Evolutionary conservation across 2,329 filamentous ascomycete species (phyloP).

Genomic region (Apiospora aurea): DNA sequence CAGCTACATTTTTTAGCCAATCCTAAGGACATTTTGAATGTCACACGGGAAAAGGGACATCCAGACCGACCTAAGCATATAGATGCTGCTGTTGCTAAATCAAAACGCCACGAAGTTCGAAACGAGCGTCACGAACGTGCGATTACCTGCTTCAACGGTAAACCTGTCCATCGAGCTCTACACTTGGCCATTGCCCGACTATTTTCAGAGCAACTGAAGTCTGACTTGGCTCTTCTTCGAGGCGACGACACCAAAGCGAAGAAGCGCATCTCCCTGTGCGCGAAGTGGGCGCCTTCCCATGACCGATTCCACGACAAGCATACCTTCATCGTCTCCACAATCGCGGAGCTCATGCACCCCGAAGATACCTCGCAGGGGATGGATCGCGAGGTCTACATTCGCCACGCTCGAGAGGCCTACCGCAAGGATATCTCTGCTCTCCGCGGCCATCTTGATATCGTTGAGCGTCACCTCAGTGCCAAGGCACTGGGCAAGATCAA

Average conservation of each 20-base stretch:
- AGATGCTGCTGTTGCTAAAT: slow-evolving; percentile 30
- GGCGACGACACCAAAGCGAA: slow-evolving; percentile 48
- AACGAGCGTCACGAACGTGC: slow-evolving; percentile 50
- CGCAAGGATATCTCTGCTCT: slow-evolving; percentile 59
- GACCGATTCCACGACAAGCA: slow-evolving; percentile 64
- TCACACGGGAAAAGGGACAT: slow-evolving; percentile 37
- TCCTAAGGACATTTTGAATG: slow-evolving; percentile 50
- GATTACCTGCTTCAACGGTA: slow-evolving; percentile 48
- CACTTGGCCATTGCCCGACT: slow-evolving; percentile 61
- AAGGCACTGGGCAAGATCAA: slow-evolving; percentile 57
- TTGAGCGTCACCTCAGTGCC: slow-evolving; percentile 59
- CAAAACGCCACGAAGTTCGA: slow-evolving; percentile 41
- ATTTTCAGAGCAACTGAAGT: slow-evolving; percentile 61
- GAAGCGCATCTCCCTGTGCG: slow-evolving; percentile 60
- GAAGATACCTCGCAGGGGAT: slow-evolving; percentile 37
- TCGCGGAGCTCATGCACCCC: slow-evolving; percentile 62
- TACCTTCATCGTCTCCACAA: slow-evolving; percentile 62
- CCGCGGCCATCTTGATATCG: slow-evolving; percentile 58
- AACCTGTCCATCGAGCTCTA: slow-evolving; percentile 57
- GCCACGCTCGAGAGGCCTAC: slow-evolving; percentile 60
- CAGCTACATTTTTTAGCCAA: slow-evolving; percentile 52
- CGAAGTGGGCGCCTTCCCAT: slow-evolving; percentile 66
- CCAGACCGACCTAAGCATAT: slow-evolving; percentile 32
- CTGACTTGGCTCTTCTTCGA: slow-evolving; percentile 52
- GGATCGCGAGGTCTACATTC: slow-evolving; percentile 59